Percentiles rank a stretch among this genome's conserved stretches.
Conservation (phyloP, 805 yeast genomes). For the Saturnispora hagleri region DNA sequence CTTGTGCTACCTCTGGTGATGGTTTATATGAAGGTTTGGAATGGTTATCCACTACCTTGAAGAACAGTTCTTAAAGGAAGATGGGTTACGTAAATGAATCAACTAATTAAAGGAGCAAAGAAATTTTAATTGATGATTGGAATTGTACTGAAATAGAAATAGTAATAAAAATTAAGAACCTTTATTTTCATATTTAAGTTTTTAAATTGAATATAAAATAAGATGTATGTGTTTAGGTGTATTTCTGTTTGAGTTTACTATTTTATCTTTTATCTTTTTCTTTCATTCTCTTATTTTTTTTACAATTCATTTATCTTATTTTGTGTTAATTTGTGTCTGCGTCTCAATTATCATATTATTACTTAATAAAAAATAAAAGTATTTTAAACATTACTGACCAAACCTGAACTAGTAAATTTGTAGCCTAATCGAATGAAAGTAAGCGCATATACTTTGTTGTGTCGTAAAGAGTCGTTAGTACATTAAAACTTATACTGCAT, state of each 20-base stretch:
- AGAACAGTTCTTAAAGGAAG: slow-evolving; percentile 40
- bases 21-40: slow-evolving; percentile 97
- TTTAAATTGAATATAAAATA: background rate
- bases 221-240: background rate
- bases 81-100: background rate
- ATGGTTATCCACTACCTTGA: slow-evolving; percentile 89
- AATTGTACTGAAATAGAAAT: background rate
- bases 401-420: background rate
- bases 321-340: slow-evolving; percentile 1
- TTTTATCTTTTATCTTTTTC: background rate
- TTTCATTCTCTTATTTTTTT: background rate
- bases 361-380: background rate
- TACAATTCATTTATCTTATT: background rate
- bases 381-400: background rate
- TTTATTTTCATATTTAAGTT: background rate
- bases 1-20: slow-evolving; percentile 99
- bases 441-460: too few relatives aligned
- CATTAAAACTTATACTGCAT: too few relatives aligned
- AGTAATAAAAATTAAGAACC: background rate
- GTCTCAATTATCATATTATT: slow-evolving; percentile 1
- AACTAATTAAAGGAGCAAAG: background rate
- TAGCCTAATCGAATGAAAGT: too few relatives aligned
- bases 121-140: background rate
- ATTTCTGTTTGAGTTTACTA: background rate
- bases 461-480: too few relatives aligned